These are phyloP conservation scores for Quercus bicolor DNA, from an alignment of 306 rosid genomes.

Conservation along the genomic window DNA sequence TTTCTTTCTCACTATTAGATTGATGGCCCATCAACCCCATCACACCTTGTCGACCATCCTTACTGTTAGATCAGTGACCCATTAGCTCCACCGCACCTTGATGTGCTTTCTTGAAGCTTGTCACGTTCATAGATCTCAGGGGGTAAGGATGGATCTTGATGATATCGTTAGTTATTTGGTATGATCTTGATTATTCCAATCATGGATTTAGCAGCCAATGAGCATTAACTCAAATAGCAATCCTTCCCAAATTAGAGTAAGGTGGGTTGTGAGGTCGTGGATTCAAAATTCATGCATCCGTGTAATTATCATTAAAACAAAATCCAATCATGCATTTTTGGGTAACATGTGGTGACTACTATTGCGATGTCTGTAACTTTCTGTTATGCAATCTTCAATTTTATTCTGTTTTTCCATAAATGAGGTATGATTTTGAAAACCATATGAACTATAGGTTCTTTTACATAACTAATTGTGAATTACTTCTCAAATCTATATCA, in stretches of 20 bases:
- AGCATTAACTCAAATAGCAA: too few relatives aligned
- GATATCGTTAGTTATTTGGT: not conserved
- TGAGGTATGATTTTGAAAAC: not conserved
- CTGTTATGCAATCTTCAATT: not conserved
- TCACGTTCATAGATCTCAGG: not conserved
- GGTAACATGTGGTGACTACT: not conserved
- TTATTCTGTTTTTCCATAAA: not conserved
- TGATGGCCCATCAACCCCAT: too few relatives aligned
- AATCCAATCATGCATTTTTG: not conserved
- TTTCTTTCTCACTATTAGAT: too few relatives aligned
- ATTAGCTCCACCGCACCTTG: too few relatives aligned
- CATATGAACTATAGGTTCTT: not conserved
- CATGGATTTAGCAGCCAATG: too few relatives aligned
- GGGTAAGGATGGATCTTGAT: not conserved
- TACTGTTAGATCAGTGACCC: too few relatives aligned
- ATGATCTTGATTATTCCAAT: too few relatives aligned
- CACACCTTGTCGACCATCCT: too few relatives aligned
- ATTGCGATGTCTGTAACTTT: not conserved
- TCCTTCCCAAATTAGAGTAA: too few relatives aligned
- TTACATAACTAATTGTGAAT: not conserved
- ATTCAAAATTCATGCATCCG: too few relatives aligned
- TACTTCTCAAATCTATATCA: not conserved
- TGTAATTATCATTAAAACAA: too few relatives aligned
- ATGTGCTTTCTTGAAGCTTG: not conserved
- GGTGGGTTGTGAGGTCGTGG: too few relatives aligned